Evolutionary conservation across 306 rosid genomes (phyloP).

Genomic region (Corylus americana): DNA sequence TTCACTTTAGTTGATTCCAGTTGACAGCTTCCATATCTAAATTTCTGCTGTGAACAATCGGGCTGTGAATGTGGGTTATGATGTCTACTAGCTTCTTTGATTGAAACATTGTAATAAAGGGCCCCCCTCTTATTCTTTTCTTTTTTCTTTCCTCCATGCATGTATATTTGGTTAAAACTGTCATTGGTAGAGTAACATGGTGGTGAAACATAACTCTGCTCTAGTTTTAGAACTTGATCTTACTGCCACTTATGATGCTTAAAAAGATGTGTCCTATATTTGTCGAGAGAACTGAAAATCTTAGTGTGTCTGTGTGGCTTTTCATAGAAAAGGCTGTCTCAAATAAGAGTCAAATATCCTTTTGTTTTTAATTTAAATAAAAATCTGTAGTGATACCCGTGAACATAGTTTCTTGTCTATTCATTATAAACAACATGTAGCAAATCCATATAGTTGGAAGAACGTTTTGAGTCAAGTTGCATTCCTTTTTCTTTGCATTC

Average conservation of each 20-base stretch:
- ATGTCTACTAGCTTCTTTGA: background rate
- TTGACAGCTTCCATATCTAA: background rate
- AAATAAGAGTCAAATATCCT: background rate
- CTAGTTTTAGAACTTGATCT: background rate
- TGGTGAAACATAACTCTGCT: background rate
- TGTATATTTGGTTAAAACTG: background rate
- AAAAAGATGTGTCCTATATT: background rate
- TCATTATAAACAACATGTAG: conserved; percentile 5
- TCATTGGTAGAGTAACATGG: background rate
- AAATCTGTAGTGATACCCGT: background rate
- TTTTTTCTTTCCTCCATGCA: background rate
- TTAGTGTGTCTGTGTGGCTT: background rate
- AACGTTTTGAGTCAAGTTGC: background rate
- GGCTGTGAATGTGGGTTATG: background rate
- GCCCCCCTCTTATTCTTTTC: background rate
- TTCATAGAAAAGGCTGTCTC: background rate
- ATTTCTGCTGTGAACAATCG: background rate
- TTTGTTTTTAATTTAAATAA: background rate
- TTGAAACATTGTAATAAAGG: background rate
- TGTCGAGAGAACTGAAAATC: background rate
- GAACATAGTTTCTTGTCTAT: background rate
- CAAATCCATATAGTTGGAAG: background rate
- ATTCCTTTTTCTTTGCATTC: background rate
- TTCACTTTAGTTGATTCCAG: background rate
- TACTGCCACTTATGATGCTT: background rate